Conservation (phyloP, 2,329 filamentous ascomycete genomes). For the Fusarium heterosporum region DNA sequence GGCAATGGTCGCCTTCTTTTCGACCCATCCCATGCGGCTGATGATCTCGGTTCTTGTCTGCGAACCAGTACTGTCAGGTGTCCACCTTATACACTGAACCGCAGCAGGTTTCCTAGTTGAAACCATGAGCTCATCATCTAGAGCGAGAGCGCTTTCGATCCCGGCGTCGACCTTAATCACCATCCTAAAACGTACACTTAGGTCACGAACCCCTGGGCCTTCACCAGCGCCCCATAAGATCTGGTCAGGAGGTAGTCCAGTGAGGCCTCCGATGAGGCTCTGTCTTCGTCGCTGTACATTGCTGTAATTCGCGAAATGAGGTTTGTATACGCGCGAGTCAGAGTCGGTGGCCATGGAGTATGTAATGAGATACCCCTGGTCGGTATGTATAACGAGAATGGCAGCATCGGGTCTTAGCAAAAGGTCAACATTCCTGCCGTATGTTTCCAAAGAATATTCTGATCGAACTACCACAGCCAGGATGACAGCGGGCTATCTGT, state of each 20-base stretch:
- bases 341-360: slow-evolving; percentile 91
- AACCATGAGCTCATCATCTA: slow-evolving; percentile 93
- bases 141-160: slow-evolving; percentile 85
- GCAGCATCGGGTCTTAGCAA: slow-evolving; percentile 91
- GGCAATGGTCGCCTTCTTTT: slow-evolving; percentile 78
- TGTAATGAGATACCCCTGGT: slow-evolving; percentile 88
- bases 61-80: slow-evolving; percentile 80
- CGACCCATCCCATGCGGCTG: slow-evolving; percentile 86
- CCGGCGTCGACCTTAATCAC: slow-evolving; percentile 98
- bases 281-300: slow-evolving; percentile 72
- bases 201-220: slow-evolving; percentile 82
- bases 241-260: slow-evolving; percentile 67
- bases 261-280: slow-evolving; percentile 69
- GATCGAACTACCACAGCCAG: slow-evolving; percentile 89
- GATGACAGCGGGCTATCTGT: slow-evolving; percentile 81
- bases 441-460: slow-evolving; percentile 79
- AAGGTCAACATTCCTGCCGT: slow-evolving; percentile 86
- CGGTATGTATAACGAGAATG: slow-evolving; percentile 91
- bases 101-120: slow-evolving; percentile 91
- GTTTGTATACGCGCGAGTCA: slow-evolving; percentile 84
- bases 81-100: slow-evolving; percentile 97
- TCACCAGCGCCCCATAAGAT: slow-evolving; percentile 83
- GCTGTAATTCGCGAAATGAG: slow-evolving; percentile 77
- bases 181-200: slow-evolving; percentile 94
- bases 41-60: slow-evolving; percentile 93